A percentile compares a stretch with the other conserved stretches of the same genome.
These are phyloP conservation scores for Naganishia onofrii DNA, from an alignment of 768 basidiomycete genomes.

Conservation along the genomic window DNA sequence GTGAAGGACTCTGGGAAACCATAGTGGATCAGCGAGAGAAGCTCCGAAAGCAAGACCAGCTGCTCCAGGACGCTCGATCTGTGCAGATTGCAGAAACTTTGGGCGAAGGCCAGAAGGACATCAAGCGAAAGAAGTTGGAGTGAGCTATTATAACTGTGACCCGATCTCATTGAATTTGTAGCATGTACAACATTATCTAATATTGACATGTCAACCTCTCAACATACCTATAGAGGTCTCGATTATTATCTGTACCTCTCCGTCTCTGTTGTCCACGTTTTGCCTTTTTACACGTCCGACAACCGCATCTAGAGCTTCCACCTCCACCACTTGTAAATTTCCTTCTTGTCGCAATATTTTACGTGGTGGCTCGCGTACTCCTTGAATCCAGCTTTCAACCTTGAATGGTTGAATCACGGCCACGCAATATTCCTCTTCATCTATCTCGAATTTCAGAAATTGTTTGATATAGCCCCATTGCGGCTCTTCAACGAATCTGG, in stretches of 20 bases:
- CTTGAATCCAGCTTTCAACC: constrained; percentile 5
- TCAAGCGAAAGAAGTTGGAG: no score
- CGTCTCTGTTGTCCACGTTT: not conserved
- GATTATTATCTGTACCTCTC: not conserved
- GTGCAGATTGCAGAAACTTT: no score
- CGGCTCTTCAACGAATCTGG: not conserved
- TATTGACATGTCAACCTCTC: not conserved
- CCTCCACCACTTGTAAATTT: not conserved
- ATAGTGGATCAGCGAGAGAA: not conserved
- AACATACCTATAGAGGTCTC: not conserved
- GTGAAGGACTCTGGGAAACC: not conserved
- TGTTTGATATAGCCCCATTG: constrained; percentile 1
- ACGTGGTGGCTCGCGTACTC: not conserved
- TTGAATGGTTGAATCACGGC: not conserved
- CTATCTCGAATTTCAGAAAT: not conserved
- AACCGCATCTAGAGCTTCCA: not conserved
- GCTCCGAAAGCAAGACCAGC: no score
- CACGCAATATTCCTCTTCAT: not conserved
- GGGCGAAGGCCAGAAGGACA: no score
- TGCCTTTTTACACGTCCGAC: not conserved
- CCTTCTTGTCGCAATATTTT: not conserved
- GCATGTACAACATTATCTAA: not conserved
- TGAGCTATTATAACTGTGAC: no score
- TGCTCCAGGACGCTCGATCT: no score
- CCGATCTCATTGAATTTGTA: no score